Evolutionary conservation across 306 rosid genomes (phyloP), one percentile per base, ranked within the genome.

Genomic region (Citrullus mucosospermus): DNA sequence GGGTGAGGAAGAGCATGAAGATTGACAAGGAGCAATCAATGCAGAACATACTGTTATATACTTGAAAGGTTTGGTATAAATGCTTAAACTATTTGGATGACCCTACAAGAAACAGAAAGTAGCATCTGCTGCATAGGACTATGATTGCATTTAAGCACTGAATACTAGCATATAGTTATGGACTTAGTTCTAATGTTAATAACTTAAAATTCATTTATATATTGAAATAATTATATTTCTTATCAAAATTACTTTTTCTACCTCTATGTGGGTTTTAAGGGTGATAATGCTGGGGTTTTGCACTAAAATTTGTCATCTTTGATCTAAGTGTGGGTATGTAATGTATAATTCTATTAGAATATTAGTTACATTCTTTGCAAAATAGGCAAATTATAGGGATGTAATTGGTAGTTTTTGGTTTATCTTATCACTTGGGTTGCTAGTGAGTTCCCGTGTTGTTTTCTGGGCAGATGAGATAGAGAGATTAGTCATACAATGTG

Each of bases 1-100:
- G 87, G 93, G 83, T 36, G 98, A 93, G 82, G 91, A 95, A 38
- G 92, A 91, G 25, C 97, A 95, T 77, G 91, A 89, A 86, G 97
- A 95, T 81, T 90, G 85, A 92, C 22, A 53, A 57, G 71, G 82
- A 83, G 60, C 83, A 79, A 55, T 43, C 44, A 79, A 50, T 68
- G 28, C 76, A 72, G 34, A 74, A 74, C 36, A 53, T 54, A 34
- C 48, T 74, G 78, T 54, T 34, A 18, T 9, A 53, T 34, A 51
- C 63, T 53, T 54, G 50, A 74, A 74, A 74, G 30, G 30, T 28
- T 16, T 54, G 78, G 18, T 54, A 32, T 30, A 12, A 74, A 53
- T 74, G 16, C 25, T 53, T 72, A 50, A 28, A 72, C 50, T 61
- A 30, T 50, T 50, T 48, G 43, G 25, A 48, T 71, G 22, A 46